Base-by-base conservation (phyloP, 208 protist genomes). In the Wallacemonas collosoma region DNA sequence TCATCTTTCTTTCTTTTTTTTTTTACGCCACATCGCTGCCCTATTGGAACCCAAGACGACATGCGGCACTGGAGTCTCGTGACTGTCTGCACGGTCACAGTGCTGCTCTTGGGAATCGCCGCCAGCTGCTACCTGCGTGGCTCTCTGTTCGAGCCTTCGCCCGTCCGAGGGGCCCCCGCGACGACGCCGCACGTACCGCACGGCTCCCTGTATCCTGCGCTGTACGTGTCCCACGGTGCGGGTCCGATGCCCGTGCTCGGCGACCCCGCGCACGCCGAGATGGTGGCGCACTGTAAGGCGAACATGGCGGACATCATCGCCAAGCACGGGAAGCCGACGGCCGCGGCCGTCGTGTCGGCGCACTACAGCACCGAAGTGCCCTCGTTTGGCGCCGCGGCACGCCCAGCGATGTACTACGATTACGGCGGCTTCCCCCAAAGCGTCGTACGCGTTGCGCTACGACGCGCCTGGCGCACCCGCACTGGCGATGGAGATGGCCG, bases 401-500 rank as follows among this genome's bases (percentile, higher is more conserved):
- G 58, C 15, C 86, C 82, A 2, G 65, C 58, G 45, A 76, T 95
- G 69, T 72, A 91, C 55, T 97, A 95, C 81, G 96, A 98, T 77
- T 98, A 95, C 75, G 77, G 79, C 65, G 93, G 93, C 39, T 98
- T 98, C 68, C 89, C 89, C 89, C 9, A 2, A 50, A 1, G 83
- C 91, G 73, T 65, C 77, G 36, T 98, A 98, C 70, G 26, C 72
- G 41, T 47, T 93, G 8, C 72, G 80, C 39, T 98, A 97, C 72
- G 66, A 81, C 39, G 79, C 91, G 12, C 75, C 79, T 8, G 85
- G 85, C 56, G 64, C 58, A 2, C 71, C 82, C 9, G 50, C 62
- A 55, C 65, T 88, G 63, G 82, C 85, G 35, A n/a, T 47, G 53
- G 60, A 61, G 50, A 90, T 85, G 68, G 78, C 77, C 48, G 44